These are phyloP conservation scores for Naganishia cerealis DNA, from an alignment of 1,284 basidiomycete genomes.

Conservation along the genomic window DNA sequence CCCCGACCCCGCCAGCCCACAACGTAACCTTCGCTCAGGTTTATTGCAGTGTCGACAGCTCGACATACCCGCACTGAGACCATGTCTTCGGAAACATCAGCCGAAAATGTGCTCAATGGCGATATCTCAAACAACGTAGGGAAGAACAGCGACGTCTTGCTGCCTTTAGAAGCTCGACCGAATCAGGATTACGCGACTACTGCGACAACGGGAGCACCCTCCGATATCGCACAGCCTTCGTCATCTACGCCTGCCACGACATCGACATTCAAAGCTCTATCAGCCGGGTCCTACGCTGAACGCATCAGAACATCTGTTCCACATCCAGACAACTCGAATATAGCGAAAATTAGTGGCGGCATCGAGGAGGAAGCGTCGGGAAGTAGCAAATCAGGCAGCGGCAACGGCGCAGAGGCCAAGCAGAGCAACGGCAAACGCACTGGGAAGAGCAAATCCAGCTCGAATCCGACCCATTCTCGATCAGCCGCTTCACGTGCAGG, in stretches of 20 bases:
- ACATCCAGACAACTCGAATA: neutral
- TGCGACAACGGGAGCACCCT: neutral
- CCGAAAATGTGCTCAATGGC: slow-evolving; percentile 2
- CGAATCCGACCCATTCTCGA: neutral
- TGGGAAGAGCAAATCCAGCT: slow-evolving; percentile 11
- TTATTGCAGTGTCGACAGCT: slow-evolving; percentile 1
- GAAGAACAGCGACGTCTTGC: neutral
- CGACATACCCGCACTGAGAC: neutral
- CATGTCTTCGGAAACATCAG: slow-evolving; percentile 8
- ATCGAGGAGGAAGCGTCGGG: neutral
- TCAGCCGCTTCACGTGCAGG: neutral
- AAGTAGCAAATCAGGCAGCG: neutral
- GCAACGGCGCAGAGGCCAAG: slow-evolving; percentile 12
- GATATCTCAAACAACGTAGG: neutral
- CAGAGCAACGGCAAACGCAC: slow-evolving; percentile 9
- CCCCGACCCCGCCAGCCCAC: neutral
- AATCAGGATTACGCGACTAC: neutral
- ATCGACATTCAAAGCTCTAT: slow-evolving; percentile 33
- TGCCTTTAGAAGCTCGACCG: neutral
- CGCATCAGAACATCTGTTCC: slow-evolving; percentile 22
- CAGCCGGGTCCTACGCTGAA: slow-evolving; percentile 31
- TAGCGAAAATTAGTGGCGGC: neutral
- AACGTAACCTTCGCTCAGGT: neutral
- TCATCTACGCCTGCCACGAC: slow-evolving; percentile 3
- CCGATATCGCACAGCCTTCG: neutral